Conservation (phyloP, 306 rosid genomes). For the Cicer chorassanicum region DNA sequence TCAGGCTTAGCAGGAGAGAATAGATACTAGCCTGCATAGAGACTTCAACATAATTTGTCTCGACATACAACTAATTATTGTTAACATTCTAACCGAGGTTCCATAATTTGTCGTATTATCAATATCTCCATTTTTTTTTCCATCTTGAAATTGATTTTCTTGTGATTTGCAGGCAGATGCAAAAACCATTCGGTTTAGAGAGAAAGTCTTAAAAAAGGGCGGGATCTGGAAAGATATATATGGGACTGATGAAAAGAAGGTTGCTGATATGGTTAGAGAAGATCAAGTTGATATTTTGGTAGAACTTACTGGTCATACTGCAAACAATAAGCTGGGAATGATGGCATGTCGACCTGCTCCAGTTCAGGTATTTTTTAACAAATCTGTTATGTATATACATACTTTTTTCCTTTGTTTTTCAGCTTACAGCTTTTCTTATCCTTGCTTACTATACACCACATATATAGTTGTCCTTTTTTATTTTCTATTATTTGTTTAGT, state of each 20-base stretch:
- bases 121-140: background rate
- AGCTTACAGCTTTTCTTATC: slow-evolving; percentile 5
- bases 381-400: background rate
- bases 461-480: background rate
- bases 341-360: slow-evolving; percentile 99
- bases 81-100: background rate
- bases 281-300: slow-evolving; percentile 94
- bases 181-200: slow-evolving; percentile 88
- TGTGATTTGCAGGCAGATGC: slow-evolving; percentile 83
- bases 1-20: slow-evolving; percentile 19
- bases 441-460: background rate
- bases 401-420: slow-evolving; percentile 2
- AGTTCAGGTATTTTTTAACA: slow-evolving; percentile 58
- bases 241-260: slow-evolving; percentile 93
- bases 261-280: slow-evolving; percentile 85
- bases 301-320: slow-evolving; percentile 98
- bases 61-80: slow-evolving; percentile 2
- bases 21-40: slow-evolving; percentile 5
- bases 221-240: slow-evolving; percentile 95
- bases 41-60: slow-evolving; percentile 31
- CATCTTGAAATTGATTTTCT: slow-evolving; percentile 25
- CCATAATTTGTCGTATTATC: slow-evolving; percentile 27
- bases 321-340: slow-evolving; percentile 94
- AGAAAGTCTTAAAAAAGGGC: slow-evolving; percentile 78
- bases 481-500: background rate